phyloP scores from a whole-genome alignment of 345 rosid species.

The Odontarrhena argentea region DNA sequence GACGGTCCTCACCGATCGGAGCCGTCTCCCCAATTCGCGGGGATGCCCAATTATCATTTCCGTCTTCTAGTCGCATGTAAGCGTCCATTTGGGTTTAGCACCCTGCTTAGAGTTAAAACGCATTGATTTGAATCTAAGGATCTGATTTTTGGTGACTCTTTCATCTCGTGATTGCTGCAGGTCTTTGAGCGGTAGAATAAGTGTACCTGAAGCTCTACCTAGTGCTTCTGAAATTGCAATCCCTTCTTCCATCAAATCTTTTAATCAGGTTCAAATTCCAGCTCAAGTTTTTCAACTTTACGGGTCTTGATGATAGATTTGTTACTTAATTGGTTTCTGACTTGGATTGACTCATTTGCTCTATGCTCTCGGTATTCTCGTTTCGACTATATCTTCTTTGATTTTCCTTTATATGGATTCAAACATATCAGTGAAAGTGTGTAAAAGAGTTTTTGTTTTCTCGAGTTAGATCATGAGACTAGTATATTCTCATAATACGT shows the following conservation, averaged over 20 bases:
- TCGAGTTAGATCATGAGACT: not conserved
- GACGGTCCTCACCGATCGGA: conserved; percentile 19
- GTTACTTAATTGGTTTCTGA: not conserved
- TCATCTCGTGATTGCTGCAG: conserved; percentile 14
- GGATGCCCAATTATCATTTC: conserved; percentile 11
- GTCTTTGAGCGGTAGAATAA: conserved; percentile 12
- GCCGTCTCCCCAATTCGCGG: conserved; percentile 18
- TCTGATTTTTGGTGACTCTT: conserved; percentile 7
- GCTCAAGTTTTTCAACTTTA: not conserved
- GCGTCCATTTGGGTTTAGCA: not conserved
- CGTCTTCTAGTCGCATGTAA: conserved; percentile 18
- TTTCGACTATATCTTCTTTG: no score
- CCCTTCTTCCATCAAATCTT: conserved; percentile 43
- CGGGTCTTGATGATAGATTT: not conserved
- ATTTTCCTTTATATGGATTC: not conserved
- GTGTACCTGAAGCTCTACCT: conserved; percentile 39
- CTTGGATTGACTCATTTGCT: conserved; percentile 25
- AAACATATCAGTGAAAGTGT: conserved; percentile 4
- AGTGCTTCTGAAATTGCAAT: conserved; percentile 36
- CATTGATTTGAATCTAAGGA: conserved; percentile 11
- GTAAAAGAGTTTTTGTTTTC: not conserved
- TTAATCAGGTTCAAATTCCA: conserved; percentile 49
- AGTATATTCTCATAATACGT: conserved; percentile 3
- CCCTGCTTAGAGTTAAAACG: conserved; percentile 7
- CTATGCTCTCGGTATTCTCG: conserved; percentile 17